phyloP scores from a whole-genome alignment of 352 stramenopile genomes.

The Globisporangium recalcitrans region DNA sequence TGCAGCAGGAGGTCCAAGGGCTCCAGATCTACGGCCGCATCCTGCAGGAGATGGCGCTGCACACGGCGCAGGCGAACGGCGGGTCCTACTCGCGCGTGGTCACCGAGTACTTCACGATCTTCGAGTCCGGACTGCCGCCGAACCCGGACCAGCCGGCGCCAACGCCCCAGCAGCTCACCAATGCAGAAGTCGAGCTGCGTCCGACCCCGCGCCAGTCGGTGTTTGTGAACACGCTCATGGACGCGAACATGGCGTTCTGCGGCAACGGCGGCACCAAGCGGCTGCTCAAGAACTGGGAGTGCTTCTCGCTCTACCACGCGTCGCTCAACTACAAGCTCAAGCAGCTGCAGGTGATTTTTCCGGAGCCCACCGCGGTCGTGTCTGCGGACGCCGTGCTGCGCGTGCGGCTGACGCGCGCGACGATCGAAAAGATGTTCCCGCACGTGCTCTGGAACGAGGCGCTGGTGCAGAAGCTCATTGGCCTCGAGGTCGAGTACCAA shows the following conservation, averaged over 20 bases:
- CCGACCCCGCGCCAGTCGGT: slow-evolving; percentile 13
- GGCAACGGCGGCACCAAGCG: slow-evolving; percentile 7
- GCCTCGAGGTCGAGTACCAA: slow-evolving; percentile 14
- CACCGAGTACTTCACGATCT: slow-evolving; percentile 14
- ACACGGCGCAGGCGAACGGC: neutral
- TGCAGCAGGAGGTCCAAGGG: slow-evolving; percentile 22
- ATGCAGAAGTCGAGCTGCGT: neutral
- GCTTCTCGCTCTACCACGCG: slow-evolving; percentile 16
- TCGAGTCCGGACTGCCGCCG: slow-evolving; percentile 4
- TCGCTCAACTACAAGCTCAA: slow-evolving; percentile 17
- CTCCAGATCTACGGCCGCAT: slow-evolving; percentile 21
- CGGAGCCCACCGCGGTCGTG: slow-evolving; percentile 18
- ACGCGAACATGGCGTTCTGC: slow-evolving; percentile 14
- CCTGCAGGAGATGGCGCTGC: slow-evolving; percentile 15
- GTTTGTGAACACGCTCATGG: slow-evolving; percentile 15
- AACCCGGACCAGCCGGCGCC: neutral
- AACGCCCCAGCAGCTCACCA: neutral
- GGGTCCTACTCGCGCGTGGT: slow-evolving; percentile 12
- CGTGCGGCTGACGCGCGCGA: slow-evolving; percentile 25
- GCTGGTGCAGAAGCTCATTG: slow-evolving; percentile 19
- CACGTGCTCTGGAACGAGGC: slow-evolving; percentile 28
- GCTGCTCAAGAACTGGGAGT: slow-evolving; percentile 14
- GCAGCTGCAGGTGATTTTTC: slow-evolving; percentile 17
- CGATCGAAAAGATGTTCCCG: slow-evolving; percentile 31
- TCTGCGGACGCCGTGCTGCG: slow-evolving; percentile 17